Base-by-base conservation (phyloP, 495 filamentous ascomycete genomes). In the Trichocladium uniseriatum region DNA sequence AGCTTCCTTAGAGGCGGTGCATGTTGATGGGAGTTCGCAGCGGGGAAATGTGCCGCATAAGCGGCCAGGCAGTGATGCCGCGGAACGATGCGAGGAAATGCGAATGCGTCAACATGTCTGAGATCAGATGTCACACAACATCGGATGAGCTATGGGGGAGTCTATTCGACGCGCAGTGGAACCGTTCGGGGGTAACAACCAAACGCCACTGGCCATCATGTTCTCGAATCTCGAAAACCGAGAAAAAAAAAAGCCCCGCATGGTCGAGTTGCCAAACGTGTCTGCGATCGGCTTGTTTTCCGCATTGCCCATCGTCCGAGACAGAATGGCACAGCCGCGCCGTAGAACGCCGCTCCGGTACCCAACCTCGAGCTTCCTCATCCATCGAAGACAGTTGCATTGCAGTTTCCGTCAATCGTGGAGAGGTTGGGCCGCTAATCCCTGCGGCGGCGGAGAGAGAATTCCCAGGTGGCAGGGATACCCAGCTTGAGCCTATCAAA, bases 401-500 rank as follows among this genome's bases (percentile, higher is more conserved):
- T n/a, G 22, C 16, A 18, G 39, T 18, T 39, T 8, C 2, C 32
- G 21, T 39, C 36, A n/a, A n/a, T 45, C 36, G 10, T 18, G 22
- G 29, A 27, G 46, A 42, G 42, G 16, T 41, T 37, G 28, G 35
- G 42, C 42, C 43, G 50, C 31, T 47, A 19, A 45, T 35, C 45
- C 40, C 29, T 54, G 45, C 36, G n/a, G 19, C 39, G 40, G 36
- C 35, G 45, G 36, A 45, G 38, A 15, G 36, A 44, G n/a, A n/a
- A n/a, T n/a, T n/a, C 24, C 19, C 36, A 11, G 24, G 44, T 20
- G 44, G 29, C 44, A 43, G 27, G 39, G 42, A 40, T 34, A 6
- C n/a, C 16, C 8, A 6, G 34, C 27, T 16, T 15, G n/a, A 16
- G 15, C 52, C 52, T 50, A 54, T 54, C 52, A 54, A 24, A 15